A percentile compares a stretch with the other conserved stretches of the same genome.
Conservation (phyloP, 2,329 filamentous ascomycete genomes). For the Epicoccum sorghinum region DNA sequence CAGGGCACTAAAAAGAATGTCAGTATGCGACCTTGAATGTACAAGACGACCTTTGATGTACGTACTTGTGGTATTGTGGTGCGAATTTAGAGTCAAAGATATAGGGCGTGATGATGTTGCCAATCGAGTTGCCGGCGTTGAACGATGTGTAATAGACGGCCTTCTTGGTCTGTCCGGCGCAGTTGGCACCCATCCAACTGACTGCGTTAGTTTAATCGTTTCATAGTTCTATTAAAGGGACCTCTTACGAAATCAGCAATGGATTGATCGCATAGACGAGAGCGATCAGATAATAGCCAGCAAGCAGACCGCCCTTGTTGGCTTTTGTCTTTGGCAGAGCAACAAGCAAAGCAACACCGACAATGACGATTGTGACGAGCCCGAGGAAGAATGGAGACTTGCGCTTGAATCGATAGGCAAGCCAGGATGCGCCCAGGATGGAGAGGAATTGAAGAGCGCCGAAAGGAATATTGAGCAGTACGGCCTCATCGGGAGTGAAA, state of each 20-base stretch:
- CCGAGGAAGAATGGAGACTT: constrained; percentile 57
- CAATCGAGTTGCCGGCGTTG: constrained; percentile 66
- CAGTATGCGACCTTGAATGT: background rate
- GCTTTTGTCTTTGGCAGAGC: constrained; percentile 50
- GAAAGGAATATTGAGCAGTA: constrained; percentile 62
- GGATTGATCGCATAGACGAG: constrained; percentile 72
- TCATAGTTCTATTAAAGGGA: too few species aligned
- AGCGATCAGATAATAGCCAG: constrained; percentile 69
- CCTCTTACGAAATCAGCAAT: constrained; percentile 62
- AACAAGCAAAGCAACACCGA: constrained; percentile 64
- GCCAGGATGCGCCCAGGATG: constrained; percentile 53
- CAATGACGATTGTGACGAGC: constrained; percentile 61
- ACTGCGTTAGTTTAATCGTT: too few species aligned
- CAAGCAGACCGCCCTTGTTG: constrained; percentile 57
- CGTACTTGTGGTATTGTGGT: constrained; percentile 28
- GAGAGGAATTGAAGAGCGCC: constrained; percentile 48
- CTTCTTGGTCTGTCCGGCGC: constrained; percentile 71
- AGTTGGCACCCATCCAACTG: constrained; percentile 69
- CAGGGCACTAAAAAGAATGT: constrained; percentile 20
- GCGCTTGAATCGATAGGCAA: constrained; percentile 66
- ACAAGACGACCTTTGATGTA: background rate
- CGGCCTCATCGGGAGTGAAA: constrained; percentile 64
- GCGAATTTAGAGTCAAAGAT: constrained; percentile 30
- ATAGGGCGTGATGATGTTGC: constrained; percentile 60
- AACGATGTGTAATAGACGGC: constrained; percentile 68